Evolutionary conservation across 306 rosid species (phyloP), one percentile per base, ranked within the genome.

Genomic region (Astragalus membranaceus): DNA sequence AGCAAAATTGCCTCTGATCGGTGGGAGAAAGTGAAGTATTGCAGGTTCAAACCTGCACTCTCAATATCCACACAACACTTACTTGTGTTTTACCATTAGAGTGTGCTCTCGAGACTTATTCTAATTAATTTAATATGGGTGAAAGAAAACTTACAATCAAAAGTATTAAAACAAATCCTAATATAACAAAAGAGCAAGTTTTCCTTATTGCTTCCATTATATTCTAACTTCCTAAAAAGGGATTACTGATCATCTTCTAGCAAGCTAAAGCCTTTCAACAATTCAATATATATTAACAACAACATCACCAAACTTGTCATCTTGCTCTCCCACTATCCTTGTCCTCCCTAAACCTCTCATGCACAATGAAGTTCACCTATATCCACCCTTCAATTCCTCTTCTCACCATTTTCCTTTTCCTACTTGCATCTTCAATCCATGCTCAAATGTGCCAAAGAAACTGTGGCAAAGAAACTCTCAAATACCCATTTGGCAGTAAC

Each of bases 401-500:
- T 61, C 66, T 67, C 56, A 56, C 73, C 72, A 5, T 78, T 69
- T 50, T 55, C 77, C 63, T 83, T 55, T 23, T 79, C 74, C 57
- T 82, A 1, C 46, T 80, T 52, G 69, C 86, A 11, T 37, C 66
- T 53, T n/a, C 58, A 41, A 64, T 69, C 65, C 61, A 78, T 16
- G 55, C 86, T 63, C 98, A 92, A 81, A 50, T 76, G 36, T 92
- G 98, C 86, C 89, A 72, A 49, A 83, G 78, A 85, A 74, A 74
- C 70, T 92, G 96, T 51, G 90, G 90, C 39, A 79, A 69, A 49
- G 57, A 87, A 74, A 68, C 65, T 15, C 92, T 89, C 1, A 79
- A 64, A 32, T 92, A 73, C 82, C 96, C 98, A 13, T 89, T 92
- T 26, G 96, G 98, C 3, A 77, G 89, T 41, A 88, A 63, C 48